Evolutionary conservation across 768 basidiomycete species (phyloP).

Genomic region (Boletus rubropictus): DNA sequence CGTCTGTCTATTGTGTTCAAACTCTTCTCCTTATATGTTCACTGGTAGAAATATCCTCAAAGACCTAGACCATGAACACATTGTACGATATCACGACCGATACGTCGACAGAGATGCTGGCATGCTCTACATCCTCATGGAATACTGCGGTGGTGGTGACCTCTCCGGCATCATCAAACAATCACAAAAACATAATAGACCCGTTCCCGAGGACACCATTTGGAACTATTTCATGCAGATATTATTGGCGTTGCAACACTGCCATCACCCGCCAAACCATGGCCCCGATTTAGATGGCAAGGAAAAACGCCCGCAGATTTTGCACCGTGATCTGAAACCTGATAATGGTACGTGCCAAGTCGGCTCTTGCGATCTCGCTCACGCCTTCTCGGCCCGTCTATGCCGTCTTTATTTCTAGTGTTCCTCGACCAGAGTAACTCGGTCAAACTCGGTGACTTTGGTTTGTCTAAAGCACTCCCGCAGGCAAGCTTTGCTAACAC

Average conservation of each 20-base stretch:
- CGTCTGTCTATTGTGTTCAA: conserved; percentile 27
- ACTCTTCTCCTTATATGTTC: not conserved
- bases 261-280: conserved; percentile 69
- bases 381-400: not conserved
- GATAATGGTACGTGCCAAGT: conserved; percentile 71
- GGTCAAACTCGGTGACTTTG: conserved; percentile 98
- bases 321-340: conserved; percentile 95
- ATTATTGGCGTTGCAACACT: conserved; percentile 81
- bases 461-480: conserved; percentile 85
- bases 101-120: conserved; percentile 86
- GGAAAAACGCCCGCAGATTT: conserved; percentile 62
- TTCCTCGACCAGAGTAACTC: conserved; percentile 80
- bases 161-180: conserved; percentile 83
- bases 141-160: conserved; percentile 97
- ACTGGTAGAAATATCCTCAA: conserved; percentile 84
- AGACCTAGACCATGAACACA: conserved; percentile 91
- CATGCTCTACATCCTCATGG: conserved; percentile 97
- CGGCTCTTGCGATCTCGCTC: not conserved
- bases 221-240: conserved; percentile 98
- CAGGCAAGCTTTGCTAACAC: conserved; percentile 90
- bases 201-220: conserved; percentile 85
- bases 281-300: conserved; percentile 37
- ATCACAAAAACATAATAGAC: conserved; percentile 57
- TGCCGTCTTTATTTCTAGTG: conserved; percentile 41
- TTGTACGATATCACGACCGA: conserved; percentile 92